These are phyloP conservation scores for Diaporthe sp. DNA, from an alignment of 2,329 filamentous ascomycete species.

Conservation along the genomic window DNA sequence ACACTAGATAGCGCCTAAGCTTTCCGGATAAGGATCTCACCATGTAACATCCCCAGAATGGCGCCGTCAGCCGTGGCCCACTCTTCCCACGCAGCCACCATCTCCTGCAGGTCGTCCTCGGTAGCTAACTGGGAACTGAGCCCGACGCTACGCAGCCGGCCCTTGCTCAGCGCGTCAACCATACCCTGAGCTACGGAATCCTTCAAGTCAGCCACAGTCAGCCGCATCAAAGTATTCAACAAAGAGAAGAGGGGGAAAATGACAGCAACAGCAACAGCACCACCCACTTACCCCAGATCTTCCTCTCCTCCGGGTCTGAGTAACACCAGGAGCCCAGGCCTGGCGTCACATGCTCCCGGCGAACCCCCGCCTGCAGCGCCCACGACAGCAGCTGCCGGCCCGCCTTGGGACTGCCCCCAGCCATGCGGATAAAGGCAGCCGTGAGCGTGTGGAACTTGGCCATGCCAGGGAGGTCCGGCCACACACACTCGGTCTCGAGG, in stretches of 20 bases:
- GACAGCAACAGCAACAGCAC: neutral
- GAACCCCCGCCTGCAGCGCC: conserved; percentile 41
- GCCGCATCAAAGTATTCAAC: neutral
- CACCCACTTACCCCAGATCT: conserved; percentile 38
- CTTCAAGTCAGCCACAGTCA: neutral
- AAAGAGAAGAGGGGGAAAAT: neutral
- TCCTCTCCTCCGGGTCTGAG: conserved; percentile 37
- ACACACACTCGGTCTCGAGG: conserved; percentile 44
- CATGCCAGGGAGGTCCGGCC: conserved; percentile 44
- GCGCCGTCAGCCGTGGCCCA: conserved; percentile 41
- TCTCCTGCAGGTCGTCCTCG: conserved; percentile 41
- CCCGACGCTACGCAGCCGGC: conserved; percentile 38
- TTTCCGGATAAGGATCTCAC: conserved; percentile 42
- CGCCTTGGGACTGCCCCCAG: conserved; percentile 38
- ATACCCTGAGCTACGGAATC: conserved; percentile 38
- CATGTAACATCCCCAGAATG: conserved; percentile 40
- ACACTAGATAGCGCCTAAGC: conserved; percentile 7
- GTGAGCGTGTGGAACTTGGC: conserved; percentile 41
- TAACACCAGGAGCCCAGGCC: conserved; percentile 39
- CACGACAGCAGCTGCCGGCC: conserved; percentile 43
- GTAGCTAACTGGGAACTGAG: conserved; percentile 34
- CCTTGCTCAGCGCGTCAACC: conserved; percentile 36
- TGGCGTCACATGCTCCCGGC: conserved; percentile 33
- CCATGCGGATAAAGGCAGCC: conserved; percentile 33
- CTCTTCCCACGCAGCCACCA: conserved; percentile 41